Base-by-base conservation (phyloP, 495 filamentous ascomycete genomes). In the Aspergillus biplanus region DNA sequence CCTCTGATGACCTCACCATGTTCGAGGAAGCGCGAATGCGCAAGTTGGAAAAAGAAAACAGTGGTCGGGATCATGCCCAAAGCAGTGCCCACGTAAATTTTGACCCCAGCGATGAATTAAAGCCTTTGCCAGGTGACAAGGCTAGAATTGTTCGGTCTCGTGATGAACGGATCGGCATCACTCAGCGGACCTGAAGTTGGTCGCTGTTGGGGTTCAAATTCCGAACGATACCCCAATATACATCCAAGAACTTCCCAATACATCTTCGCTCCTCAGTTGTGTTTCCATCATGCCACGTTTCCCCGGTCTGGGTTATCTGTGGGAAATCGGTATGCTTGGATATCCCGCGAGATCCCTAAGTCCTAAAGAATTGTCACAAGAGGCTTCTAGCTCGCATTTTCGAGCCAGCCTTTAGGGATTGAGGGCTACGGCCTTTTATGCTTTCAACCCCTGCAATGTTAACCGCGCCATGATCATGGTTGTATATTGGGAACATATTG, bases 1-100 rank as follows among this genome's bases (percentile, higher is more conserved):
- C 91, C 0, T 79, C 87, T 9, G 91, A 94, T 75, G 92, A 96
- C 70, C 74, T 95, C 44, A 83, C 87, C 32, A 80, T 85, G 48
- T 93, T 92, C 74, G 91, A 93, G 77, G 90, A 94, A 58, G 66
- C 73, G 16, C 75, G 76, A 57, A 67, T 73, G 53, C 75, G 69
- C 65, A 76, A 74, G 53, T 42, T 70, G 32, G 62, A 67, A 37
- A 63, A 67, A 21, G 64, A 78, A 58, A 74, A 69, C 39, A 71
- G 68, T 35, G 62, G 63, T 13, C 58, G 57, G 0, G 63, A 67
- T 5, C 55, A 76, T 57, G 49, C 61, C 7, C 66, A 71, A 46
- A 65, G 50, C 15, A 65, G 53, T 46, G 61, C 61, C 13, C 69
- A 65, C 59, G 44, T 63, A 46, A 73, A 71, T n/a, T 73, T 77